Evolutionary conservation across 2,329 filamentous ascomycete genomes (phyloP), one percentile per base, ranked within the genome.

Genomic region (Colletotrichum sidae): DNA sequence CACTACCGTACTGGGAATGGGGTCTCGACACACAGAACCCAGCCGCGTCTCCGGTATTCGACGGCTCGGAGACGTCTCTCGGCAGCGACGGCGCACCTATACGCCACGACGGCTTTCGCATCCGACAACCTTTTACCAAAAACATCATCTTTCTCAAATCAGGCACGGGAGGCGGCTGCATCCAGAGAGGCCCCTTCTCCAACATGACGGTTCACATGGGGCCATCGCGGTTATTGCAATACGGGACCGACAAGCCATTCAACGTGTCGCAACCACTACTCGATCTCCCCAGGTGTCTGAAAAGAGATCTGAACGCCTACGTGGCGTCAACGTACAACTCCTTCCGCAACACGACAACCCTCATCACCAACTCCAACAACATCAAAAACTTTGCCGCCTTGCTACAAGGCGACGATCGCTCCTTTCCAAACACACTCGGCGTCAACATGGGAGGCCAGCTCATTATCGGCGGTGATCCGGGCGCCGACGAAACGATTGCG

Each of bases 121-220:
- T 70, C 5, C 61, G 60, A 12, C 64, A 65, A n/a, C 45, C 60
- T 11, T 67, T 67, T 41, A 45, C 54, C 2, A 65, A 64, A 8
- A 67, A 54, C 38, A 38, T 65, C 4, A 71, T 77, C 69, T 70
- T 75, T 56, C 49, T 82, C 13, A 79, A 80, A 0, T 76, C 80
- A 0, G 85, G 83, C 10, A 75, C 77, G 0, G 86, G 86, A 12
- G 86, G 86, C 44, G 86, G 86, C 2, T 69, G 77, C 55, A 71
- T 80, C 35, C 69, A 67, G 12, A 62, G 67, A 25, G 76, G 78
- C 6, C 77, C 77, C 0, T 79, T 86, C 15, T 69, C 71, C 34
- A 77, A 79, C 70, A 77, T 79, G 69, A 76, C 72, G 0, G 74
- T 80, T 15, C 78, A 77, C 67, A 70, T 82, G 47, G 79, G 80